phyloP scores from a whole-genome alignment of 371 early-diverging fungal species.

The Mortierella sp. region DNA sequence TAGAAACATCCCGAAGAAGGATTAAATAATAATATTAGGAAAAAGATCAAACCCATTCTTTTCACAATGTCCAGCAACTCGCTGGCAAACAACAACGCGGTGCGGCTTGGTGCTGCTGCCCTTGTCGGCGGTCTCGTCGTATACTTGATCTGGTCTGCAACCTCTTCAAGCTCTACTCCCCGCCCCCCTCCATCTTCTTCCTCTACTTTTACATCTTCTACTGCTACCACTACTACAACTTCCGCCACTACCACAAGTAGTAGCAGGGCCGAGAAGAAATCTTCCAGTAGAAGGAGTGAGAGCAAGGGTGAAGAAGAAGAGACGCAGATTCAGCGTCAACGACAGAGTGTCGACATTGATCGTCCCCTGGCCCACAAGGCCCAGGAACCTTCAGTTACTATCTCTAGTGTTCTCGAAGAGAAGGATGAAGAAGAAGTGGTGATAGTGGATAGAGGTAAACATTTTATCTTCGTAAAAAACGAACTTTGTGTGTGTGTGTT shows the following conservation, averaged over 20 bases:
- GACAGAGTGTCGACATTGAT: conserved; percentile 7
- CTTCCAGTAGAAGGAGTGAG: not conserved
- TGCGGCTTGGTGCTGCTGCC: conserved; percentile 48
- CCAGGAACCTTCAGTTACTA: not conserved
- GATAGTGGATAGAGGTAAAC: conserved; percentile 2
- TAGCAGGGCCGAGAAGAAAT: not conserved
- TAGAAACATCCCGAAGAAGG: not conserved
- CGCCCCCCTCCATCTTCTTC: not conserved
- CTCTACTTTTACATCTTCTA: not conserved
- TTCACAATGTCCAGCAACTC: conserved; percentile 22
- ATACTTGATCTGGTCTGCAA: conserved; percentile 36
- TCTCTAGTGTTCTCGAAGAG: not conserved
- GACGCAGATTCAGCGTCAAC: not conserved
- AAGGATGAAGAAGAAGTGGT: not conserved
- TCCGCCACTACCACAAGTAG: conserved; percentile 3
- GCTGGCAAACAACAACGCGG: conserved; percentile 35
- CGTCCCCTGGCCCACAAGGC: not conserved
- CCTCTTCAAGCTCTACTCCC: conserved; percentile 20
- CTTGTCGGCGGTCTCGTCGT: conserved; percentile 34
- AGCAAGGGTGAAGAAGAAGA: not conserved
- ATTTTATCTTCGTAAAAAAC: too few species aligned
- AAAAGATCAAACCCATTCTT: not conserved
- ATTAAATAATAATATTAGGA: not conserved
- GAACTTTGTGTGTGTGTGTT: not conserved
- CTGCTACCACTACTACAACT: conserved; percentile 17